Percentiles rank a stretch among this genome's conserved stretches.
Evolutionary conservation across 352 stramenopile species (phyloP).

Genomic region (Globisporangium acanthophoron): DNA sequence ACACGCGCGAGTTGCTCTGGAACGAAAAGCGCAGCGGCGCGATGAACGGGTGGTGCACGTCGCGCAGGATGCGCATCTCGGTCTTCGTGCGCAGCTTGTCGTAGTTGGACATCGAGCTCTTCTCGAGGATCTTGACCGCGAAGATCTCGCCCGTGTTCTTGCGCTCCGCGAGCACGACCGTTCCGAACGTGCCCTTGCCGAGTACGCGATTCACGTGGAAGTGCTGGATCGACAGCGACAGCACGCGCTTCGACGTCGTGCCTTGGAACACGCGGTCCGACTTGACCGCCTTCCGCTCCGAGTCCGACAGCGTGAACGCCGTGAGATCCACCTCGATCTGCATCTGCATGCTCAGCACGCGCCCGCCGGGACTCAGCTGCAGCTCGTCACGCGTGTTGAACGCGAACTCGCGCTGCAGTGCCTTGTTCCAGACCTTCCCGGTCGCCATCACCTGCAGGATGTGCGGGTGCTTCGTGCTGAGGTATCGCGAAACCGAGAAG

Average conservation of each 20-base stretch:
- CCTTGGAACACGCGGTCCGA: conserved; percentile 59
- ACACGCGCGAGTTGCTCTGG: conserved; percentile 75
- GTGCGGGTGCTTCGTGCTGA: conserved; percentile 78
- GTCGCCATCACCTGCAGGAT: conserved; percentile 68
- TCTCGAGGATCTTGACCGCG: conserved; percentile 92
- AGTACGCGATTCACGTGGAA: conserved; percentile 94
- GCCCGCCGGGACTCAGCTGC: conserved; percentile 65
- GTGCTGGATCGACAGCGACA: conserved; percentile 89
- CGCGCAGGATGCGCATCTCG: conserved; percentile 87
- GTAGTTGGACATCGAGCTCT: conserved; percentile 88
- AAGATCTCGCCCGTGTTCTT: conserved; percentile 88
- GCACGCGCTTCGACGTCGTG: conserved; percentile 74
- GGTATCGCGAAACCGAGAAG: conserved; percentile 64
- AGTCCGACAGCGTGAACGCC: conserved; percentile 75
- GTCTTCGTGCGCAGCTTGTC: conserved; percentile 92
- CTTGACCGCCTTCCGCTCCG: conserved; percentile 61
- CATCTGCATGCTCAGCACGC: conserved; percentile 75
- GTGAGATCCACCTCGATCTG: conserved; percentile 81
- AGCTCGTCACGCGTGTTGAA: conserved; percentile 84
- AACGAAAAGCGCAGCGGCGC: conserved; percentile 86
- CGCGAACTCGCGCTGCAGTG: conserved; percentile 66
- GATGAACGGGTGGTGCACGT: conserved; percentile 92
- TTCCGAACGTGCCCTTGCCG: conserved; percentile 94
- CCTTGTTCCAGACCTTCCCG: conserved; percentile 80
- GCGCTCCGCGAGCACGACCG: conserved; percentile 80